Percentiles rank a stretch among this genome's conserved stretches.
Evolutionary conservation across 139 green algal species (phyloP).

Genomic region (Auxenochlorella pyrenoidosa): DNA sequence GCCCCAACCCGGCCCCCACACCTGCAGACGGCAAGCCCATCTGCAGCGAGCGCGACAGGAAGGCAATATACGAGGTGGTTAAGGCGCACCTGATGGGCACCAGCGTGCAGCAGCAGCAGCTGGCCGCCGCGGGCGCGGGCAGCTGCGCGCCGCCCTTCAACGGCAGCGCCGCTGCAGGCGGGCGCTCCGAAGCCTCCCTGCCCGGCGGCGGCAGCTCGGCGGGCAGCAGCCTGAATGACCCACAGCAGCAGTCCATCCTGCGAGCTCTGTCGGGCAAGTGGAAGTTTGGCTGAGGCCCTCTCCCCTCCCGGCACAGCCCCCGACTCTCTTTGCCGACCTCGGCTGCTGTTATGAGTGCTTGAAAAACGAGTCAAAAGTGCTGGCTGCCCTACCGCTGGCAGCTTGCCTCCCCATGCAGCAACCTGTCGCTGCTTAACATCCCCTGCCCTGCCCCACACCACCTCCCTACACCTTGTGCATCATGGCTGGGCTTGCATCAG

Average conservation of each 20-base stretch:
- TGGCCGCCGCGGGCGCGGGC: neutral
- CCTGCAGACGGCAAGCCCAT: conserved; percentile 35
- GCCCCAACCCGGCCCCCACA: neutral
- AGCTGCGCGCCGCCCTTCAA: neutral
- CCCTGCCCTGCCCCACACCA: too few relatives aligned
- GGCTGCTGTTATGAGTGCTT: too few relatives aligned
- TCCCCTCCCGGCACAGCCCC: neutral
- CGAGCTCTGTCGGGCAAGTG: conserved; percentile 31
- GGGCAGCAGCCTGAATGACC: conserved; percentile 2
- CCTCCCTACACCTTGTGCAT: too few relatives aligned
- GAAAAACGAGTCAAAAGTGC: too few relatives aligned
- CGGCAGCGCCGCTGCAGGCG: neutral
- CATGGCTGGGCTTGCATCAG: too few relatives aligned
- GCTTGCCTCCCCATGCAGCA: too few relatives aligned
- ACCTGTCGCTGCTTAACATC: too few relatives aligned
- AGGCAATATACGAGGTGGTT: conserved; percentile 42
- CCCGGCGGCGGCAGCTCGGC: neutral
- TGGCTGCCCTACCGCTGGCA: too few relatives aligned
- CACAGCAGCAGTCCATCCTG: conserved; percentile 18
- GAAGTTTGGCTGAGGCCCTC: conserved; percentile 14
- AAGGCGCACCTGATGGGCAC: conserved; percentile 41
- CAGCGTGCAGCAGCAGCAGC: conserved; percentile 22
- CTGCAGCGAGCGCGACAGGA: conserved; percentile 31
- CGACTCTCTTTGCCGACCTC: too few relatives aligned
- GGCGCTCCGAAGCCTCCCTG: neutral